Evolutionary conservation across 2,329 filamentous ascomycete genomes (phyloP).

Genomic region (Fusarium sp.): DNA sequence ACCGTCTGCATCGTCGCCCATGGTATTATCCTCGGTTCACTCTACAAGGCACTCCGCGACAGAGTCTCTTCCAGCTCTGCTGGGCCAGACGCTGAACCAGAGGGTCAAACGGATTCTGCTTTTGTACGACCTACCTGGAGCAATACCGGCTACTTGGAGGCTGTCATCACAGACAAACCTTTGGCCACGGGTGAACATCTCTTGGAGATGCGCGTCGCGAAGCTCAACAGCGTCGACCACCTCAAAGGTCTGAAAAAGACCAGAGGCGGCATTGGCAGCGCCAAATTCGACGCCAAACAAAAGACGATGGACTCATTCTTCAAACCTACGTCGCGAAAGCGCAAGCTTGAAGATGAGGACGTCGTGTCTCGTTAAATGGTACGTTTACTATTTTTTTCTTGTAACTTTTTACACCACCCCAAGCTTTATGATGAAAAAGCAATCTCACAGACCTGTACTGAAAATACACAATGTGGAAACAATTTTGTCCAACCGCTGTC

Average conservation of each 20-base stretch:
- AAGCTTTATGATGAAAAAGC: constrained; percentile 76
- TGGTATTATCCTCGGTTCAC: constrained; percentile 81
- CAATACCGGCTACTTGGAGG: constrained; percentile 67
- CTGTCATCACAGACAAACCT: constrained; percentile 37
- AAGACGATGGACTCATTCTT: constrained; percentile 85
- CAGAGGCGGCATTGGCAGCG: constrained; percentile 84
- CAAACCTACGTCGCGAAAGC: constrained; percentile 58
- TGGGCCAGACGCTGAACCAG: constrained; percentile 30
- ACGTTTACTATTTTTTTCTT: constrained; percentile 51
- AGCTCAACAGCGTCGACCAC: constrained; percentile 80
- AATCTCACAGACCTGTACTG: constrained; percentile 89
- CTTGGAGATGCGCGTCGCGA: constrained; percentile 64
- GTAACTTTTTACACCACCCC: constrained; percentile 11
- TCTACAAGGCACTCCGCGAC: constrained; percentile 75
- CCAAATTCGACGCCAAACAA: constrained; percentile 81
- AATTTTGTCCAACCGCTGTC: constrained; percentile 87
- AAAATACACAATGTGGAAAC: constrained; percentile 76
- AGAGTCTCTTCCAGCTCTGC: constrained; percentile 59
- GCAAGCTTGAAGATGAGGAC: constrained; percentile 47
- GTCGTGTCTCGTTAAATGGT: constrained; percentile 55
- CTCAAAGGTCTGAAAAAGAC: constrained; percentile 83
- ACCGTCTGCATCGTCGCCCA: constrained; percentile 76
- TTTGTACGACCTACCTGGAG: constrained; percentile 60
- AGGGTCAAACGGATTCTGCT: constrained; percentile 23
- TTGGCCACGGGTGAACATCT: neutral